Base-by-base conservation (phyloP, 176 grass and related monocot genomes). In the Triticum turgidum region DNA sequence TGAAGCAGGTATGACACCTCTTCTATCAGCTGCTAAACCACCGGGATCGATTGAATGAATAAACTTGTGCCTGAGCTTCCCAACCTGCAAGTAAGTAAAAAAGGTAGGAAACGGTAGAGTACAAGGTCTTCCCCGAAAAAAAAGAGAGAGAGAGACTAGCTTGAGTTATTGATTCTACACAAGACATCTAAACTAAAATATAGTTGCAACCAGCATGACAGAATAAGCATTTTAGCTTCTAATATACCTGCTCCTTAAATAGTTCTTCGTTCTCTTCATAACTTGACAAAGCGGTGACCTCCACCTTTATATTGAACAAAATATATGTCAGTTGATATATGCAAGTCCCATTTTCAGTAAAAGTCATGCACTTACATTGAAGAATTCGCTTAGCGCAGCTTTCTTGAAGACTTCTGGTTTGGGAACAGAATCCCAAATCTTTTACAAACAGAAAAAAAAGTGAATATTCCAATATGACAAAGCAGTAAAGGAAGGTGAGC, bases 21-120 rank as follows among this genome's bases (percentile, higher is more conserved):
- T 91, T 91, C 92, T 92, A 89, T 98, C 96, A 85, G 84, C 96
- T 64, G 88, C 96, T 92, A 98, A 88, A 80, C 93, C 93, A 4
- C 87, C 89, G 76, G 92, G 96, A 70, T 76, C 38, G 70, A 96
- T 98, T 82, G 96, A 96, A 84, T 90, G 56, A 59, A 80, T 18
- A 92, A 98, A 98, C 18, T 85, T 86, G 67, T 98, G 80, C 92
- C 90, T 92, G 32, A 98, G 84, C 71, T 91, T 82, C 65, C 65
- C 84, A 88, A 94, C 92, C 96, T 98, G 84, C 47, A 83, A 73
- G 49, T 49, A 86, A 61, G 77, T 63, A 84, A 35, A 69, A 77
- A 17, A 15, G 51, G 49, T 58, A 42, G 21, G 5, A 59, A 73
- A 90, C 9, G 30, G 61, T 65, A 64, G 6, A 72, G 5, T 25